Evolutionary conservation across 176 grass and related monocot species (phyloP).

Genomic region (Olyra latifolia): DNA sequence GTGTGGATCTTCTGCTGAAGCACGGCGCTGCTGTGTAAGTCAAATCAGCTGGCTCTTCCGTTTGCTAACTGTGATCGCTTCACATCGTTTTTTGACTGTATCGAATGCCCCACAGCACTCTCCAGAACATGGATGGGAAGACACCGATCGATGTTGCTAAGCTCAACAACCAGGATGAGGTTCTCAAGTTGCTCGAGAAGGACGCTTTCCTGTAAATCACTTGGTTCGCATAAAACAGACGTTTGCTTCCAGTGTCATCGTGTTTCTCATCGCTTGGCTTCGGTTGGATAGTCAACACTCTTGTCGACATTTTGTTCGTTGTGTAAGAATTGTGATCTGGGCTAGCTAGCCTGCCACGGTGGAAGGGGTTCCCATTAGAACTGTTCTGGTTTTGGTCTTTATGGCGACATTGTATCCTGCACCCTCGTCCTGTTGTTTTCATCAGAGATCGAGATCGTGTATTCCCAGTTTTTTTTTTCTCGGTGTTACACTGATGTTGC

Average conservation of each 20-base stretch:
- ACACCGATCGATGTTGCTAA: constrained; percentile 86
- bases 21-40: constrained; percentile 94
- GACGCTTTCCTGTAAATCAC: constrained; percentile 68
- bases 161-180: constrained; percentile 89
- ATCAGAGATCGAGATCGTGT: neutral
- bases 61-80: neutral
- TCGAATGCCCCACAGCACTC: constrained; percentile 51
- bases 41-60: neutral
- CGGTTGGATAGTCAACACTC: constrained; percentile 29
- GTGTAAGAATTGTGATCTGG: constrained; percentile 13
- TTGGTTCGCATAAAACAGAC: neutral
- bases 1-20: constrained; percentile 77
- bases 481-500: neutral
- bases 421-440: neutral
- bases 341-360: constrained; percentile 18
- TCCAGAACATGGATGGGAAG: constrained; percentile 89
- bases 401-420: neutral
- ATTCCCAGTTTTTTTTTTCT: neutral
- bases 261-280: constrained; percentile 11
- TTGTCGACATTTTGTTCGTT: constrained; percentile 8
- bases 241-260: constrained; percentile 10
- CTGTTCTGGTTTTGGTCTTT: neutral
- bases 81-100: neutral
- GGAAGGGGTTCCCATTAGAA: neutral
- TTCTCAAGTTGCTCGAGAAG: constrained; percentile 83